phyloP scores from a whole-genome alignment of 2,329 filamentous ascomycete species.

The Leptodontidium sp. region DNA sequence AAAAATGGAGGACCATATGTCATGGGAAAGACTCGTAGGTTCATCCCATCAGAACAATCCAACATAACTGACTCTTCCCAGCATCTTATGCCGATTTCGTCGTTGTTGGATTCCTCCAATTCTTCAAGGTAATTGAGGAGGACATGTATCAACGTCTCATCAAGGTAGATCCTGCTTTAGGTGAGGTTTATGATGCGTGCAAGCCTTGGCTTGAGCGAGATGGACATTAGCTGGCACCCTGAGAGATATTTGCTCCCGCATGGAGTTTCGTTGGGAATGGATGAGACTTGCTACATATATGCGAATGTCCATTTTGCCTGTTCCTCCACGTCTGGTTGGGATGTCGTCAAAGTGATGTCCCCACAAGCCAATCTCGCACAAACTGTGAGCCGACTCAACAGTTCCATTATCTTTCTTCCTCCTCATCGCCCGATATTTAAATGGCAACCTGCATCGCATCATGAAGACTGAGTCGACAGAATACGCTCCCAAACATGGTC shows the following conservation, averaged over 20 bases:
- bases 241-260: background rate
- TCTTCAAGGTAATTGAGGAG: constrained; percentile 50
- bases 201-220: constrained; percentile 40
- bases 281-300: background rate
- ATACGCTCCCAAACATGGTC: no score
- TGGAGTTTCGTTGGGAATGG: background rate
- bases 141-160: constrained; percentile 51
- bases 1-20: constrained; percentile 67
- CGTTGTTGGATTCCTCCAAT: constrained; percentile 58
- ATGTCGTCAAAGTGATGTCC: no score
- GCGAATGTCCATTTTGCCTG: no score
- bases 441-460: no score
- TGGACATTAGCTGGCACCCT: constrained; percentile 31
- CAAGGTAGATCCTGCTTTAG: constrained; percentile 40
- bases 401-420: no score
- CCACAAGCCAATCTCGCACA: no score
- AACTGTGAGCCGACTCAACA: no score
- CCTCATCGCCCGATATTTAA: no score
- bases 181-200: constrained; percentile 34
- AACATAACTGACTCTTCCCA: constrained; percentile 9
- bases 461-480: no score
- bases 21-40: constrained; percentile 56
- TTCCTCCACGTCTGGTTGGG: no score
- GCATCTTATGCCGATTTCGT: constrained; percentile 66
- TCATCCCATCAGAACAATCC: background rate